Evolutionary conservation across 2,329 filamentous ascomycete species (phyloP).

Genomic region (Rutstroemia sp.): DNA sequence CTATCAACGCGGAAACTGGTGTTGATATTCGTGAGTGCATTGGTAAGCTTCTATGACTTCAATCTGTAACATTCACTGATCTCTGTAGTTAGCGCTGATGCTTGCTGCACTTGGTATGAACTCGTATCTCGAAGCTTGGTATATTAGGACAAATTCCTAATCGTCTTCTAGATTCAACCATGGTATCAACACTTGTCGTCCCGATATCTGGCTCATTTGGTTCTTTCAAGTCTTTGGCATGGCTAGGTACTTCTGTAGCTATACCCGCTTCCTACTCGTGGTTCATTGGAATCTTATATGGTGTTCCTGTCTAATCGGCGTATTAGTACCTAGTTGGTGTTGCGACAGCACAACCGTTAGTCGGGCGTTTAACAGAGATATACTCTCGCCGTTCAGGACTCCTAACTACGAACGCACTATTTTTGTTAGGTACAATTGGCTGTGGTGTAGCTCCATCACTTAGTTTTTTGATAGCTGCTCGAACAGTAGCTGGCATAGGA

Average conservation of each 20-base stretch:
- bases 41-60: background rate
- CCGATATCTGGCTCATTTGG: constrained; percentile 55
- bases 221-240: constrained; percentile 54
- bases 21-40: background rate
- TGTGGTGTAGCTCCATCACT: constrained; percentile 59
- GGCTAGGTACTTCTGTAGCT: constrained; percentile 58
- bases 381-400: constrained; percentile 60
- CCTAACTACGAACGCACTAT: constrained; percentile 54
- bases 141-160: background rate
- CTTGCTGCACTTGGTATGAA: background rate
- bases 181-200: constrained; percentile 51
- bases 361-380: constrained; percentile 61
- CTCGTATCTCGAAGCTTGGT: background rate
- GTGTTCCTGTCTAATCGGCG: too few species aligned
- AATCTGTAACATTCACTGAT: background rate
- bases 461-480: constrained; percentile 53
- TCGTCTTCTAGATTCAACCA: constrained; percentile 38
- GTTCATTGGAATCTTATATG: background rate
- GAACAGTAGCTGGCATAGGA: constrained; percentile 35
- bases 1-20: background rate
- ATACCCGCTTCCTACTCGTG: background rate
- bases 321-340: constrained; percentile 50
- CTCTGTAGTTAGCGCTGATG: background rate
- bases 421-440: constrained; percentile 53
- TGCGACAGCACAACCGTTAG: constrained; percentile 65